Percentiles rank a stretch among this genome's conserved stretches.
Evolutionary conservation across 1,284 basidiomycete genomes (phyloP).

Genomic region (Cutaneotrichosporon daszewskae): DNA sequence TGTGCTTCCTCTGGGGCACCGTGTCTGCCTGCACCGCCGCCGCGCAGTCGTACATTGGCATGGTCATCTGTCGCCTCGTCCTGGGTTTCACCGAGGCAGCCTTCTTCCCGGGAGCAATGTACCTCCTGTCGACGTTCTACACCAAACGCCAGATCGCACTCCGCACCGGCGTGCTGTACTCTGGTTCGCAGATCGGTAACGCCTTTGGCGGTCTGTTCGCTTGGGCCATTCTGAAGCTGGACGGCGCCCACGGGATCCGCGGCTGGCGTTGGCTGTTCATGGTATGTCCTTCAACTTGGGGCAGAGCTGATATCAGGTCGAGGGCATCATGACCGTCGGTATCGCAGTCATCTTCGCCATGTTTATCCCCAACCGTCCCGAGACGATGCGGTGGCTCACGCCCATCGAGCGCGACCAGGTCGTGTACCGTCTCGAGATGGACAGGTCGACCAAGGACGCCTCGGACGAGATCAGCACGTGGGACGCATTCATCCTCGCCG

Average conservation of each 20-base stretch:
- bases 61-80: constrained; percentile 31
- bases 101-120: constrained; percentile 24
- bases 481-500: constrained; percentile 28
- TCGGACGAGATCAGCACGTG: constrained; percentile 25
- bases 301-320: not conserved
- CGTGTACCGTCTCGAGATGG: constrained; percentile 34
- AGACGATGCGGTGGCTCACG: constrained; percentile 30
- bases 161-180: constrained; percentile 35
- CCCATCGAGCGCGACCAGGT: constrained; percentile 31
- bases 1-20: constrained; percentile 29
- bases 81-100: constrained; percentile 34
- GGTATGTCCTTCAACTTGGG: not conserved
- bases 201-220: constrained; percentile 44
- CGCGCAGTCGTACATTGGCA: constrained; percentile 23
- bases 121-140: constrained; percentile 19
- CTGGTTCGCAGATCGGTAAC: constrained; percentile 41
- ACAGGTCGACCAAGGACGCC: constrained; percentile 32
- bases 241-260: constrained; percentile 28
- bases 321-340: constrained; percentile 25
- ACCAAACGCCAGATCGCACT: constrained; percentile 26
- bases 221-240: constrained; percentile 29
- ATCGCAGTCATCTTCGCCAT: constrained; percentile 28
- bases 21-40: constrained; percentile 23
- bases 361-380: constrained; percentile 36
- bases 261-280: constrained; percentile 38